Base-by-base conservation (phyloP, 768 basidiomycete genomes). In the Tylopilus subfusipes region DNA sequence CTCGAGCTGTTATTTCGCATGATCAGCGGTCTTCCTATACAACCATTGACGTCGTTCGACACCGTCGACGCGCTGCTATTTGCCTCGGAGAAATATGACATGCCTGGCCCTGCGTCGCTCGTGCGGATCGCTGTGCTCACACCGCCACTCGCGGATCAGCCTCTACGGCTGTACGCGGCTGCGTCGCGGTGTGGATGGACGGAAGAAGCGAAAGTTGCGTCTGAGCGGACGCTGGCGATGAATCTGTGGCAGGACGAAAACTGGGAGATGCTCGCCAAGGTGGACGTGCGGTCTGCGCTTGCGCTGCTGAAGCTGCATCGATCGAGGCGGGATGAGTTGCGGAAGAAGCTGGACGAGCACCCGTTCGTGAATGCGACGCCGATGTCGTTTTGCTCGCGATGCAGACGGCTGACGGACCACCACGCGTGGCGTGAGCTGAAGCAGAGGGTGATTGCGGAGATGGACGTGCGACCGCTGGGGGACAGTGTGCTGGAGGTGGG, bases 1-100 rank as follows among this genome's bases (percentile, higher is more conserved):
- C 76, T 87, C 27, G 82, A 84, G 61, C 68, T 73, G 11, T 68
- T 87, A 4, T 72, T 87, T 4, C 78, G 78, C 56, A 84, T 86
- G 80, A 73, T 81, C 22, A 83, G 80, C 46, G 85, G 85, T 10
- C 73, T 84, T 12, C 73, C 82, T 0, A 74, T 86, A 16, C 71
- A 76, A 14, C 65, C 69, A 4, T 68, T 83, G 24, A 70, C 72
- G 34, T 78, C 79, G 1, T 82, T 79, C 63, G 83, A 84, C 58
- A 55, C 68, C 30, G 68, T 86, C 49, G 84, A 87, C 51, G 67
- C 75, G 4, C 61, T 87, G n/a, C 69, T 86, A 13, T 82, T 77
- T 50, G 82, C 83, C 0, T 80, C 84, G 0, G 84, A 87, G 62
- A 85, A 85, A 62, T 87, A 86, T 64, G 85, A 86, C 33, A 86